A percentile compares a stretch with the other conserved stretches of the same genome.
These are phyloP conservation scores for Coffea humblotiana DNA, from an alignment of 305 asterid species.

Conservation along the genomic window DNA sequence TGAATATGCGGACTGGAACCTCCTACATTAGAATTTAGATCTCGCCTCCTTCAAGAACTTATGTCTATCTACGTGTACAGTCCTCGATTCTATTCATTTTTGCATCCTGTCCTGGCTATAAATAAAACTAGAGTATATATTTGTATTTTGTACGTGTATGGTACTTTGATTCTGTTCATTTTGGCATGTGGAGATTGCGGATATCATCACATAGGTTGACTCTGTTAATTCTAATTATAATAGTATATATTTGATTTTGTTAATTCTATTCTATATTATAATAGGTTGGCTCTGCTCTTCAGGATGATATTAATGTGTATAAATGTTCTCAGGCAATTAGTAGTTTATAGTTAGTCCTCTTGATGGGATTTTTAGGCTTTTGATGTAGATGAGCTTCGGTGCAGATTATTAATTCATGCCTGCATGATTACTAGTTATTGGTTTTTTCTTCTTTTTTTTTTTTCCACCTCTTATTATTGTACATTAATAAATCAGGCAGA, in stretches of 20 bases:
- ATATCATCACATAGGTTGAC: no score
- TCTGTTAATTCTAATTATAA: neutral
- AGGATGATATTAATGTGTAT: slow-evolving; percentile 50
- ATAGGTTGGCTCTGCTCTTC: slow-evolving; percentile 30
- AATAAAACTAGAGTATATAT: no score
- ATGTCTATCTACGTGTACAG: neutral
- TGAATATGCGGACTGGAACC: neutral
- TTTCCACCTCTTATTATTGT: neutral
- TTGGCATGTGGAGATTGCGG: no score
- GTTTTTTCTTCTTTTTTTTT: neutral
- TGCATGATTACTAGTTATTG: no score
- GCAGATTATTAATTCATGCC: no score
- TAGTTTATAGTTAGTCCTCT: neutral
- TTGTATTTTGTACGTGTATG: no score
- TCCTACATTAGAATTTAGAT: neutral
- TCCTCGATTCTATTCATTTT: neutral
- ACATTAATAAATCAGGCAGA: slow-evolving; percentile 28
- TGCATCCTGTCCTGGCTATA: slow-evolving; percentile 1
- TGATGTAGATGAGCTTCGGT: no score
- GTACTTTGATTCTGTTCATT: no score
- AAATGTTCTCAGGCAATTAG: slow-evolving; percentile 54
- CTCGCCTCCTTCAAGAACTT: neutral
- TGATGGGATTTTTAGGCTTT: neutral
- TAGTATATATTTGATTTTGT: no score
- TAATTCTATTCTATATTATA: no score